Percentiles rank a stretch among this genome's conserved stretches.
phyloP scores from a whole-genome alignment of 345 rosid species.

The Citrus glauca region DNA sequence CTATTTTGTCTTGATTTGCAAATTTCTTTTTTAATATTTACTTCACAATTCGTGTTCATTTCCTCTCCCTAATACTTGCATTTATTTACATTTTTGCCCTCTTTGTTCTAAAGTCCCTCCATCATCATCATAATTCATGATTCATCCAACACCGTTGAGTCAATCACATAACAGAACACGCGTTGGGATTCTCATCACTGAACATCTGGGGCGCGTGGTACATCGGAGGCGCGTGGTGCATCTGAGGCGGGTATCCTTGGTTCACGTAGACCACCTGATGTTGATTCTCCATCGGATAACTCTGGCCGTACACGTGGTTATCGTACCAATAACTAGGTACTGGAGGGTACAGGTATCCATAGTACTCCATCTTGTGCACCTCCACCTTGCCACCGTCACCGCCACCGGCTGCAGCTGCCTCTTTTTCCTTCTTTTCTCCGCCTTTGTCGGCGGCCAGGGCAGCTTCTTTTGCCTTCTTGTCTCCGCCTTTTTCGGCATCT shows the following conservation, averaged over 20 bases:
- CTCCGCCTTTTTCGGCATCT: slow-evolving; percentile 16
- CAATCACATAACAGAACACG: slow-evolving; percentile 68
- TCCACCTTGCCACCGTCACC: slow-evolving; percentile 43
- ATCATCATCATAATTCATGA: background rate
- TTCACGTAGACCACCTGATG: slow-evolving; percentile 4
- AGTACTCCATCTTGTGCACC: slow-evolving; percentile 46
- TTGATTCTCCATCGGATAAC: slow-evolving; percentile 29
- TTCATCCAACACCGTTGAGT: background rate
- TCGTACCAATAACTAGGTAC: slow-evolving; percentile 44
- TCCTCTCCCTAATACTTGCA: slow-evolving; percentile 15
- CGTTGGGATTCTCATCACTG: slow-evolving; percentile 92
- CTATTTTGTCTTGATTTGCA: background rate
- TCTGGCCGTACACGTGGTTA: slow-evolving; percentile 32
- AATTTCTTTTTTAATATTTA: background rate
- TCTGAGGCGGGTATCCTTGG: slow-evolving; percentile 33
- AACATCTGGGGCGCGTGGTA: slow-evolving; percentile 74
- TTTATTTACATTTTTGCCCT: slow-evolving; percentile 26
- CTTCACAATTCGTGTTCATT: slow-evolving; percentile 18
- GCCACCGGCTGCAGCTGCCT: slow-evolving; percentile 2
- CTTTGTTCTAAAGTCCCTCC: no score
- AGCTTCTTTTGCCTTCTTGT: slow-evolving; percentile 33
- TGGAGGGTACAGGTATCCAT: slow-evolving; percentile 31
- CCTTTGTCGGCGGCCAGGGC: slow-evolving; percentile 23
- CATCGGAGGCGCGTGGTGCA: slow-evolving; percentile 36
- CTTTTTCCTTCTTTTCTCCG: slow-evolving; percentile 17